Base-by-base conservation (phyloP, 352 stramenopile species). In the Phytophthora pseudosyringae region DNA sequence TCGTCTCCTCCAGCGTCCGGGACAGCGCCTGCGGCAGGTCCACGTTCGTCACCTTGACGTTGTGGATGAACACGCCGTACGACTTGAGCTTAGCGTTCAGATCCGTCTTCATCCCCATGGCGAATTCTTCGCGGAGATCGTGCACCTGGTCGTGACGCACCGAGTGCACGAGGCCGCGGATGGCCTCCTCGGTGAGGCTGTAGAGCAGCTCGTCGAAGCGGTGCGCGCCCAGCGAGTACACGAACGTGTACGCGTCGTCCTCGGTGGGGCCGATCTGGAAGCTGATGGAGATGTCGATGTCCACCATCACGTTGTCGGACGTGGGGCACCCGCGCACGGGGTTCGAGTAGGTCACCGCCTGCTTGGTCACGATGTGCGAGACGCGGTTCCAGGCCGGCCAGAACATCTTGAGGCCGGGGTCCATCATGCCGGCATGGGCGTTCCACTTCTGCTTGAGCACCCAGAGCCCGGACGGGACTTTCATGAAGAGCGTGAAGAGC, bases 401-500 rank as follows among this genome's bases (percentile, higher is more conserved):
- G 38, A 93, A 81, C 48, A 89, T 69, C 56, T 91, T 90, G 40
- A 95, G 74, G 0, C 88, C 88, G 9, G 88, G 85, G 25, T 90
- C 76, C 78, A 94, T 83, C 71, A 93, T 88, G 10, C 87, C 87
- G 6, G 73, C 56, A 47, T 95, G 81, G 3, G 81, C 83, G 58
- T 94, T 92, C 87, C 87, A 95, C 60, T 88, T 89, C 55, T 95
- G 87, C 72, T 90, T 91, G 65, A 95, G 76, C 36, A 95, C 85
- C 78, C 86, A 86, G 28, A 93, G 54, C 6, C 83, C 83, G 11
- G 83, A 93, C 7, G 83, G 83, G 6, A 93, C 68, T 50, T 84
- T 77, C 63, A 86, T 82, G 43, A 83, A 77, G 28, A 73, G n/a
- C 43, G 66, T 83, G 33, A 79, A 71, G n/a, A 90, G 49, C 36